These are phyloP conservation scores for Artemisia argyi DNA, from an alignment of 129 eudicot genomes.

Conservation along the genomic window DNA sequence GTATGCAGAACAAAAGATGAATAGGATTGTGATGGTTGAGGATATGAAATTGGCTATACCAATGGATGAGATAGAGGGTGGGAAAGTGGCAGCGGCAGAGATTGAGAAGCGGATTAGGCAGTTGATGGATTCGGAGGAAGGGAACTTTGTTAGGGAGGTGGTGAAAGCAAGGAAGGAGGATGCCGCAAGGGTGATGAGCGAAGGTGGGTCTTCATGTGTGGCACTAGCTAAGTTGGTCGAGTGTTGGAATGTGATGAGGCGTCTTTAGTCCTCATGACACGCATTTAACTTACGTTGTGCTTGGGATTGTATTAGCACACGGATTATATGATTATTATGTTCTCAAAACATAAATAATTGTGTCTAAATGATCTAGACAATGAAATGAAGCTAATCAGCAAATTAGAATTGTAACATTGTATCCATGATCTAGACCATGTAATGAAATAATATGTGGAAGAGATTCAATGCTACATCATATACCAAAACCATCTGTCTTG, in stretches of 20 bases:
- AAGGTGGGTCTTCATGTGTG: constrained; percentile 33
- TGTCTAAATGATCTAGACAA: no score
- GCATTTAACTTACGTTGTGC: no score
- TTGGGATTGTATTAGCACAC: no score
- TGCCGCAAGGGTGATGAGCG: constrained; percentile 10
- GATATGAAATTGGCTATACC: constrained; percentile 32
- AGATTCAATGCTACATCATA: no score
- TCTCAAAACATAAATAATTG: no score
- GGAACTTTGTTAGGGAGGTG: constrained; percentile 19
- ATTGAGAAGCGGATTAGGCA: constrained; percentile 33
- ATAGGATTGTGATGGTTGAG: constrained; percentile 39
- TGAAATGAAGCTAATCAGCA: no score
- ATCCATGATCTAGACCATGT: no score
- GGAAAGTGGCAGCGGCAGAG: constrained; percentile 24
- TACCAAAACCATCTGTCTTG: no score
- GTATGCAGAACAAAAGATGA: constrained; percentile 42
- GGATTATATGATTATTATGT: no score
- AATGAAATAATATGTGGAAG: no score
- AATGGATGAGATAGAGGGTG: constrained; percentile 28
- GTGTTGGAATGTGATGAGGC: neutral
- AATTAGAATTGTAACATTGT: no score
- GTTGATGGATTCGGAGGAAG: constrained; percentile 35
- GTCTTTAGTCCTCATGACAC: no score
- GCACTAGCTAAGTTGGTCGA: constrained; percentile 16
- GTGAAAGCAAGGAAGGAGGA: constrained; percentile 18